Conservation (phyloP, 345 rosid genomes). For the Eutrema yunnanense region DNA sequence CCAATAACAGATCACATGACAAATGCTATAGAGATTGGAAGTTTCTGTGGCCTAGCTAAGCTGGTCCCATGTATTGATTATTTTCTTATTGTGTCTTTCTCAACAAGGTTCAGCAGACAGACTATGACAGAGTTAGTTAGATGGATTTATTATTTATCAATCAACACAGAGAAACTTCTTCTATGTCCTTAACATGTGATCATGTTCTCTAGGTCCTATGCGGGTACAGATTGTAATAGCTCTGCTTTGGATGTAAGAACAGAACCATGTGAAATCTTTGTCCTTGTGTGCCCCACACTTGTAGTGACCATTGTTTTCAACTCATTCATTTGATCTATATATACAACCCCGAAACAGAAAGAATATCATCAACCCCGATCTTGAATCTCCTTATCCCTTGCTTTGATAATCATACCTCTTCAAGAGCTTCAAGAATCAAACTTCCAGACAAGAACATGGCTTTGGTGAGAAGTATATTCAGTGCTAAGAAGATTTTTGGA, state of each 20-base stretch:
- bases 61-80: no score
- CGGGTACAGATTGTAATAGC: background rate
- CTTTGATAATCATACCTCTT: background rate
- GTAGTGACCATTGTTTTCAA: background rate
- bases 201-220: background rate
- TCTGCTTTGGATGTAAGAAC: background rate
- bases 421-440: background rate
- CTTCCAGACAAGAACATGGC: background rate
- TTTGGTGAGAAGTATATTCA: constrained; percentile 2
- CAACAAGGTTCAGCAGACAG: background rate
- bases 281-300: background rate
- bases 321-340: background rate
- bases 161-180: no score
- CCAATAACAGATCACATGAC: background rate
- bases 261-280: background rate
- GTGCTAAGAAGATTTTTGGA: constrained; percentile 24
- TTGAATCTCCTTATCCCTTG: background rate
- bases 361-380: background rate
- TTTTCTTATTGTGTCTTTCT: background rate
- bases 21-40: no score
- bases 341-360: background rate
- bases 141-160: background rate
- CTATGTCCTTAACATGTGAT: background rate
- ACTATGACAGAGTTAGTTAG: background rate
- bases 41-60: no score